A percentile compares a stretch with the other conserved stretches of the same genome.
phyloP scores from a whole-genome alignment of 305 asterid genomes.

The Fraxinus xanthoxyloides region DNA sequence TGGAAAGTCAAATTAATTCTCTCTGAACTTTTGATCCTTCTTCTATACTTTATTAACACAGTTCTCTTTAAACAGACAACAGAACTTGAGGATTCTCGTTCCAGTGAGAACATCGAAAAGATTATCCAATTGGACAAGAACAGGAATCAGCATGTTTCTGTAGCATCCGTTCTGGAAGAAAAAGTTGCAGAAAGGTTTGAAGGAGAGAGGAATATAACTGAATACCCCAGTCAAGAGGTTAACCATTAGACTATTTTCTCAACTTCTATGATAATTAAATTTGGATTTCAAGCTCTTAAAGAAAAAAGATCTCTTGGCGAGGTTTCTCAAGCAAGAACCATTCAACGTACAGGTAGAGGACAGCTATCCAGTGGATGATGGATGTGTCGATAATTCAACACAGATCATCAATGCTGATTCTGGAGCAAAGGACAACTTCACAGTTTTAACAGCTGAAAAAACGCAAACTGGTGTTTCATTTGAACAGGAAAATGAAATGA shows the following conservation, averaged over 20 bases:
- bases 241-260: not conserved
- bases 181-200: slow-evolving; percentile 7
- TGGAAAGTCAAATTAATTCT: not conserved
- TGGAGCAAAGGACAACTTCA: not conserved
- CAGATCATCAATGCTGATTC: slow-evolving; percentile 6
- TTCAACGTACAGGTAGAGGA: slow-evolving; percentile 6
- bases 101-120: slow-evolving; percentile 4
- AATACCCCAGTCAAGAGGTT: slow-evolving; percentile 16
- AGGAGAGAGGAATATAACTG: not conserved
- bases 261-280: not conserved
- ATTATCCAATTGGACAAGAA: not conserved
- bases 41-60: not conserved
- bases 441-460: slow-evolving; percentile 5
- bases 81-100: not conserved
- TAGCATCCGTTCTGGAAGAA: not conserved
- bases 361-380: not conserved
- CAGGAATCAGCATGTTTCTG: not conserved
- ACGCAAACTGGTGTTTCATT: not conserved
- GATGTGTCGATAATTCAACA: not conserved
- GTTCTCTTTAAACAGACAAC: slow-evolving; percentile 19
- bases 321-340: not conserved
- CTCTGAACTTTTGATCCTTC: not conserved
- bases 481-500: slow-evolving; percentile 6
- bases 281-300: not conserved
- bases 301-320: not conserved